Percentiles rank a stretch among this genome's conserved stretches.
Conservation (phyloP, 2,329 filamentous ascomycete species). For the Thelonectria rubi region DNA sequence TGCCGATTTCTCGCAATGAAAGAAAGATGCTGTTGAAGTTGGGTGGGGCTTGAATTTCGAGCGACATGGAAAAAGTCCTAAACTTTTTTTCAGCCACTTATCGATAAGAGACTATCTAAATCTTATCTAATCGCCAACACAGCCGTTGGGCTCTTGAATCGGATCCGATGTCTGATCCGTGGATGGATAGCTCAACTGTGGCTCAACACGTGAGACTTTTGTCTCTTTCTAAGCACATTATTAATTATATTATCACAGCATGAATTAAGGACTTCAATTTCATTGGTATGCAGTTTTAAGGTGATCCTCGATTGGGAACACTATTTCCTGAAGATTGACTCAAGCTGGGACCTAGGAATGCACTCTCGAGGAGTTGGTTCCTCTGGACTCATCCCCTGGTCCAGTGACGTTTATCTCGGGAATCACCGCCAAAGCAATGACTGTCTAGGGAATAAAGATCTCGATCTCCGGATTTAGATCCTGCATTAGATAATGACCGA, state of each 20-base stretch:
- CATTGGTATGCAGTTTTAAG: no score
- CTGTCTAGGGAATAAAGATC: conserved; percentile 24
- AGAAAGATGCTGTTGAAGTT: conserved; percentile 27
- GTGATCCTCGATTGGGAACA: not conserved
- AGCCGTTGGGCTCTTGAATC: not conserved
- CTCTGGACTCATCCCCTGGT: conserved; percentile 1
- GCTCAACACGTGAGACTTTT: not conserved
- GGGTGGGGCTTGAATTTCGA: conserved; percentile 34
- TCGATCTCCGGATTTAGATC: conserved; percentile 25
- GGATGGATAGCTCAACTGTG: not conserved
- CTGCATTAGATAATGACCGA: conserved; percentile 20
- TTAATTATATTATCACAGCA: no score
- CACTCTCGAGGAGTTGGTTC: not conserved
- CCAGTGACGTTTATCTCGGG: conserved; percentile 28
- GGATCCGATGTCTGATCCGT: not conserved
- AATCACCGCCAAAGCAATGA: conserved; percentile 18
- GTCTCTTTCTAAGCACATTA: no score
- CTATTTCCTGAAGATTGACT: not conserved
- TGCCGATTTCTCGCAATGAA: conserved; percentile 7
- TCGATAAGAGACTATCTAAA: conserved; percentile 34
- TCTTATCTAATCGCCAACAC: conserved; percentile 29
- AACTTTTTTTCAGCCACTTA: conserved; percentile 35
- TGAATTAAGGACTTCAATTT: no score
- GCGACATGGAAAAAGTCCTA: conserved; percentile 31
- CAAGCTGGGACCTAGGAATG: not conserved